phyloP scores from a whole-genome alignment of 108 stramenopile genomes.

The Cyclotella sp. region DNA sequence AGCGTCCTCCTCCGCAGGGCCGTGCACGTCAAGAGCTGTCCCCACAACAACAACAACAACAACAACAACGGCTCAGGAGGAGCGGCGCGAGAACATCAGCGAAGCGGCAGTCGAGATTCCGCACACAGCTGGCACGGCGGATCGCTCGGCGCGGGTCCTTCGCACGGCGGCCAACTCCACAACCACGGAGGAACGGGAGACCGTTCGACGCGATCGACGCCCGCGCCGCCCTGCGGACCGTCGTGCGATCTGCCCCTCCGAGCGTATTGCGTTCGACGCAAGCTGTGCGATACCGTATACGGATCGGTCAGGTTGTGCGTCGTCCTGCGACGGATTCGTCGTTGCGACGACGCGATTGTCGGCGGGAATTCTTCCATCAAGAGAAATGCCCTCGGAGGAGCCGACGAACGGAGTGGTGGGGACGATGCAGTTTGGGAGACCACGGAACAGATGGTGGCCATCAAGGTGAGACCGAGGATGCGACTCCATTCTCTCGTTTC shows the following conservation, averaged over 20 bases:
- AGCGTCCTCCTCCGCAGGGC: constrained; percentile 37
- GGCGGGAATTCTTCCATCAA: too few relatives aligned
- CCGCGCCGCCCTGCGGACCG: constrained; percentile 15
- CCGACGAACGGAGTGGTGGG: background rate
- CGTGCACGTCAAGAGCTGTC: constrained; percentile 30
- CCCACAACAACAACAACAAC: background rate
- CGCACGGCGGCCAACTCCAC: background rate
- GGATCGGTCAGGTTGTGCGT: constrained; percentile 43
- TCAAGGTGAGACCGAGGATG: constrained; percentile 24
- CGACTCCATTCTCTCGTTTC: background rate
- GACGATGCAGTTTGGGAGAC: constrained; percentile 44
- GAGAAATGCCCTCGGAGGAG: background rate
- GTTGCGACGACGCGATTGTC: too few relatives aligned
- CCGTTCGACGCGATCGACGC: background rate
- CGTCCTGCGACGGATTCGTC: constrained; percentile 33
- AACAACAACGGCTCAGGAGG: background rate
- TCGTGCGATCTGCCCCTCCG: constrained; percentile 28
- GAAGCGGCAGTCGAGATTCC: constrained; percentile 7
- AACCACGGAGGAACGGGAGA: background rate
- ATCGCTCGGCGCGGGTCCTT: background rate
- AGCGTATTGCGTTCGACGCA: constrained; percentile 45
- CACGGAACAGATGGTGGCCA: constrained; percentile 45
- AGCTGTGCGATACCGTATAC: constrained; percentile 43
- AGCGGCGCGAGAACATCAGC: constrained; percentile 13
- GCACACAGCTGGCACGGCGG: constrained; percentile 23